A percentile compares a stretch with the other conserved stretches of the same genome.
phyloP scores from a whole-genome alignment of 2,329 filamentous ascomycete species.

The Calonectria multiphialidica region DNA sequence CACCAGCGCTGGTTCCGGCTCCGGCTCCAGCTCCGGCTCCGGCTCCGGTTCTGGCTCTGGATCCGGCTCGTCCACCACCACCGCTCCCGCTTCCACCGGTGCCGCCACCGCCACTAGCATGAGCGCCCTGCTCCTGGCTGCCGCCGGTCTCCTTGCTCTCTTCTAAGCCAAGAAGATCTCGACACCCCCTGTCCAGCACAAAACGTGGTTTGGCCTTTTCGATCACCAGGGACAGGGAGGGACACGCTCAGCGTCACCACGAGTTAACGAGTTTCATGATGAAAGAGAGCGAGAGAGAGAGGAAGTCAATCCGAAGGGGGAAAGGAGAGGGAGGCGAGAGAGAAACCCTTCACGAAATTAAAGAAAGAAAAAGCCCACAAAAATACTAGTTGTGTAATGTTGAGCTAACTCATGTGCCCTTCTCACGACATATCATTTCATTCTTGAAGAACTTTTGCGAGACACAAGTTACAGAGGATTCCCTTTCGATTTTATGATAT shows the following conservation, averaged over 20 bases:
- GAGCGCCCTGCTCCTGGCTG: conserved; percentile 52
- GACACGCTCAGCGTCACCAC: conserved; percentile 44
- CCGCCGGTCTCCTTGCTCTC: conserved; percentile 51
- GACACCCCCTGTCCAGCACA: conserved; percentile 38
- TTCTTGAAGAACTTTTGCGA: conserved; percentile 25
- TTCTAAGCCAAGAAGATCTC: conserved; percentile 42
- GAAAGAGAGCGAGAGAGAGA: conserved; percentile 27
- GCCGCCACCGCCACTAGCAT: conserved; percentile 48
- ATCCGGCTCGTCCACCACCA: conserved; percentile 21
- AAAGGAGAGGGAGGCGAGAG: not conserved
- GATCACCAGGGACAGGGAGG: conserved; percentile 19
- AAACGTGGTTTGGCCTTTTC: conserved; percentile 32
- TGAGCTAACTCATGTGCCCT: conserved; percentile 35
- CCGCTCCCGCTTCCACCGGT: conserved; percentile 39
- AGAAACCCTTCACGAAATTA: not conserved
- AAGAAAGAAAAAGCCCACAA: conserved; percentile 6
- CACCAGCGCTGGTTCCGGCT: conserved; percentile 37
- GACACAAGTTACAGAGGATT: conserved; percentile 25
- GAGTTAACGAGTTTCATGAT: conserved; percentile 50
- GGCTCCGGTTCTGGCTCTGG: conserved; percentile 1
- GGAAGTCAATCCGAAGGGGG: conserved; percentile 20
- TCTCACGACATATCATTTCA: conserved; percentile 41
- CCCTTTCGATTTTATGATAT: conserved; percentile 14
- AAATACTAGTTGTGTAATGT: conserved; percentile 39
- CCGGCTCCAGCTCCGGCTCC: conserved; percentile 19